Conservation (phyloP, 2,329 filamentous ascomycete genomes). For the Colletotrichum phormii region DNA sequence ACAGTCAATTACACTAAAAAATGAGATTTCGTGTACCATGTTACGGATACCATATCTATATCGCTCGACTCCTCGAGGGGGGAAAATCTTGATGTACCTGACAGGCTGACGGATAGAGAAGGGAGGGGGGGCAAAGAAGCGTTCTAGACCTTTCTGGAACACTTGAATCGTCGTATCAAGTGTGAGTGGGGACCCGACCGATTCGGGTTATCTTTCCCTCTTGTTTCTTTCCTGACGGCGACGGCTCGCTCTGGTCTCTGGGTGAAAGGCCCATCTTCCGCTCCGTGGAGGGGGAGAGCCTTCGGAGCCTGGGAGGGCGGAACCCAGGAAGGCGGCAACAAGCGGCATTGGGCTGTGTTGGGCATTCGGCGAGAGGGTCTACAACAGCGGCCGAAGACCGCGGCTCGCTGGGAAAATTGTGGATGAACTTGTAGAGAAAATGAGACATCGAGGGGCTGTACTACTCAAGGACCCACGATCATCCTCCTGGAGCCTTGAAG, state of each 20-base stretch:
- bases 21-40: too few species aligned
- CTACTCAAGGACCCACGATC: slow-evolving; percentile 3
- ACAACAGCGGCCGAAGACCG: background rate
- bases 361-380: slow-evolving; percentile 17
- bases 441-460: background rate
- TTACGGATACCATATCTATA: too few species aligned
- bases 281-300: too few species aligned
- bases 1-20: too few species aligned
- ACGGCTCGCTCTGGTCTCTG: too few species aligned
- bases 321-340: slow-evolving; percentile 15
- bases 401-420: background rate
- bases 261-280: too few species aligned
- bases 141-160: background rate
- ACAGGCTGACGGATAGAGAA: background rate
- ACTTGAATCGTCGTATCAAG: too few species aligned
- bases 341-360: slow-evolving; percentile 32
- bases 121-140: background rate
- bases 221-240: background rate
- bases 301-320: background rate
- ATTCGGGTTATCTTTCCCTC: background rate
- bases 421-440: background rate
- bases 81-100: background rate
- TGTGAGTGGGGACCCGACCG: background rate
- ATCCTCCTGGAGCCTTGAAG: slow-evolving; percentile 8
- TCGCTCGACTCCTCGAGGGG: too few species aligned